Conservation (phyloP, 208 protist species). For the Trypanosoma platydactyli region DNA sequence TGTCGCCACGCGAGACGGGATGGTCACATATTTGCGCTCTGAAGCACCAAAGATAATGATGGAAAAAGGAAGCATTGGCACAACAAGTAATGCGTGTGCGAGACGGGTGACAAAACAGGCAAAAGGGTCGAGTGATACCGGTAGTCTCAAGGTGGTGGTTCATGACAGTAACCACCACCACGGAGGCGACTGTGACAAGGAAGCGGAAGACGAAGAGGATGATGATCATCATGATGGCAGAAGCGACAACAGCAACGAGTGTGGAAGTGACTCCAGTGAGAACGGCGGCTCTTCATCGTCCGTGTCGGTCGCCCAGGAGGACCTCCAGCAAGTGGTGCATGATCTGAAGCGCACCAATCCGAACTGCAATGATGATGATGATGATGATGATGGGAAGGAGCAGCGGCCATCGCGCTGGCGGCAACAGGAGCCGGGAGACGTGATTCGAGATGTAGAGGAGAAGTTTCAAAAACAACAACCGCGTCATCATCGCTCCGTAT, state of each 20-base stretch:
- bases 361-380: conserved; percentile 33
- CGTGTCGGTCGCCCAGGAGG: conserved; percentile 31
- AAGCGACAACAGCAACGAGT: neutral
- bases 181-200: neutral
- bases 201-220: neutral
- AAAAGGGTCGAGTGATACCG: too few relatives aligned
- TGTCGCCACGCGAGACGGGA: conserved; percentile 58
- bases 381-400: conserved; percentile 20
- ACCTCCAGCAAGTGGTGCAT: conserved; percentile 54
- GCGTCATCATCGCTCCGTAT: conserved; percentile 35
- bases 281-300: conserved; percentile 1
- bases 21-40: conserved; percentile 43
- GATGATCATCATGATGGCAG: conserved; percentile 6
- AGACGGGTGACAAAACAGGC: too few relatives aligned
- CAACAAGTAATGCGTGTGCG: too few relatives aligned
- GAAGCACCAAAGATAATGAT: conserved; percentile 24
- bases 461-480: conserved; percentile 6
- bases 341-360: conserved; percentile 60
- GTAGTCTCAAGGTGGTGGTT: too few relatives aligned
- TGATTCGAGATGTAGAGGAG: conserved; percentile 37
- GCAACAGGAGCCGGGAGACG: conserved; percentile 35
- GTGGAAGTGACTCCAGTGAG: conserved; percentile 3
- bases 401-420: conserved; percentile 71
- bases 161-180: neutral
- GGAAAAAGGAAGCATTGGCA: neutral